These are phyloP conservation scores for Chrysopogon serrulatus DNA, from an alignment of 176 grass and related monocot genomes.

Conservation along the genomic window DNA sequence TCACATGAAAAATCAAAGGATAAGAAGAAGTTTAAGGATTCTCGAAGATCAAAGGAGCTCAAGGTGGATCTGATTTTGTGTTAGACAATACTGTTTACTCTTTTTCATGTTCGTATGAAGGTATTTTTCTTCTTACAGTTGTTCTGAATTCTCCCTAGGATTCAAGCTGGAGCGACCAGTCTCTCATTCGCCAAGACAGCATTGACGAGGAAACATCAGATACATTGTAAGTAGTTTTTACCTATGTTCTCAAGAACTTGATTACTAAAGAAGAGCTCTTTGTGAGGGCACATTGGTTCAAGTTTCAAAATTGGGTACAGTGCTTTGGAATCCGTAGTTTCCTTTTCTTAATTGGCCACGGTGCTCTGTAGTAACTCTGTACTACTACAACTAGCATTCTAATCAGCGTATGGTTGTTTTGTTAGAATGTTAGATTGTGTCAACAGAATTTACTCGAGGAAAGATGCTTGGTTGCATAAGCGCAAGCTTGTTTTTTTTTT, in stretches of 20 bases:
- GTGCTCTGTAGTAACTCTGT: not conserved
- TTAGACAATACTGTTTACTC: not conserved
- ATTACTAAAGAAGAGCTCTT: not conserved
- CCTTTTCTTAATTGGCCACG: not conserved
- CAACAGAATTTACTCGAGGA: not conserved
- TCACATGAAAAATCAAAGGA: conserved; percentile 78
- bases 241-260: not conserved
- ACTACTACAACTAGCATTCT: not conserved
- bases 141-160: conserved; percentile 47
- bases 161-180: conserved; percentile 46
- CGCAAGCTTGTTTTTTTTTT: not conserved
- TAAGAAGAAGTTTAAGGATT: conserved; percentile 83
- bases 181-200: conserved; percentile 31
- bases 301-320: not conserved
- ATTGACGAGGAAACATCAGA: conserved; percentile 57
- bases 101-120: conserved; percentile 6
- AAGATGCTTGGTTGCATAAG: not conserved
- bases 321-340: not conserved
- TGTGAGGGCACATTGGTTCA: not conserved
- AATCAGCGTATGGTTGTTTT: not conserved
- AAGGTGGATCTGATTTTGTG: conserved; percentile 51
- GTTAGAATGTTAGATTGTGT: not conserved
- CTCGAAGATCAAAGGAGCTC: conserved; percentile 58
- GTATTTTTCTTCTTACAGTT: conserved; percentile 29
- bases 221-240: conserved; percentile 54